phyloP scores from a whole-genome alignment of 345 rosid species.

The Eutrema yunnanense region DNA sequence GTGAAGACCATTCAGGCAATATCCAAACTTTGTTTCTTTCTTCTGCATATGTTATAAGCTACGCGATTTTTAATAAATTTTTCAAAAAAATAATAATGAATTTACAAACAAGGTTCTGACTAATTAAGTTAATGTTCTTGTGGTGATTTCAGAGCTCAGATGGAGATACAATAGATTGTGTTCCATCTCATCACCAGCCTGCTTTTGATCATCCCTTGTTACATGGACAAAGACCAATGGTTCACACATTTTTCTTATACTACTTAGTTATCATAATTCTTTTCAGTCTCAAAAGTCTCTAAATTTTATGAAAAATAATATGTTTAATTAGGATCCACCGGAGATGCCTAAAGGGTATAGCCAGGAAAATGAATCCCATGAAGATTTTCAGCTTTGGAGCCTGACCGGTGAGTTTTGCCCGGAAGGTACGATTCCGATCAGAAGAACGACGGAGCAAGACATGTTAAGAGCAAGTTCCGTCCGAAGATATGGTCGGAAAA shows the following conservation, averaged over 20 bases:
- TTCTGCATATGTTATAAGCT: neutral
- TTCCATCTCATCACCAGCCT: constrained; percentile 69
- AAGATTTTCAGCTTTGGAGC: constrained; percentile 81
- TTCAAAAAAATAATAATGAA: neutral
- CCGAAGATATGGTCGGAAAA: constrained; percentile 68
- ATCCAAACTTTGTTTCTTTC: neutral
- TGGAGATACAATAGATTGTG: constrained; percentile 86
- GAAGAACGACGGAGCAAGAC: constrained; percentile 87
- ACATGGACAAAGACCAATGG: constrained; percentile 66
- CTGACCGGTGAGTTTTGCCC: constrained; percentile 72
- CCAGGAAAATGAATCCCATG: constrained; percentile 30
- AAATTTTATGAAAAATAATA: constrained; percentile 19
- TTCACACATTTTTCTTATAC: constrained; percentile 14
- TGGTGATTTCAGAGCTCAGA: constrained; percentile 61
- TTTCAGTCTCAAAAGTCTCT: neutral
- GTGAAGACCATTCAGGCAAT: constrained; percentile 76
- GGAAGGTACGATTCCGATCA: constrained; percentile 82
- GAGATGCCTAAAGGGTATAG: constrained; percentile 57
- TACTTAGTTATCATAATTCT: neutral
- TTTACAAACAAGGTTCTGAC: neutral
- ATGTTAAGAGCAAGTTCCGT: constrained; percentile 71
- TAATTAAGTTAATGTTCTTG: neutral
- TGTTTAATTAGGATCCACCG: constrained; percentile 60
- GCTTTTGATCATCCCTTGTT: constrained; percentile 88
- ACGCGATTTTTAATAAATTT: neutral